Percentiles rank a stretch among this genome's conserved stretches.
phyloP scores from a whole-genome alignment of 192 early-diverging fungal genomes.

The Phlyctochytrium arcticum region DNA sequence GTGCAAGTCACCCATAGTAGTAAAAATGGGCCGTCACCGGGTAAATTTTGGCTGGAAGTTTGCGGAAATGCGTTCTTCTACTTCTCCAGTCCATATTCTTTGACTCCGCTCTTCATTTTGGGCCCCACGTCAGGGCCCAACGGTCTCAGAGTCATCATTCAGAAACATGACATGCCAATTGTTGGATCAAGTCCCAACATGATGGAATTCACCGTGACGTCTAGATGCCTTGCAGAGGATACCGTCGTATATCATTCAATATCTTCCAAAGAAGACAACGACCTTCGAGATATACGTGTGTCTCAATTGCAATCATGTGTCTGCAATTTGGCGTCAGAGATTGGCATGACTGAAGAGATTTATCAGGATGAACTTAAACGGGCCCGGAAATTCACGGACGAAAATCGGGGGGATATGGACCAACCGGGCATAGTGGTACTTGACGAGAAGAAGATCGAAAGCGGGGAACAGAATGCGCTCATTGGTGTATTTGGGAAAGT shows the following conservation, averaged over 20 bases:
- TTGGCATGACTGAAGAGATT: conserved; percentile 14
- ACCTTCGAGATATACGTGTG: not conserved
- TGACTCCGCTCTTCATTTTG: not conserved
- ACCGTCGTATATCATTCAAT: not conserved
- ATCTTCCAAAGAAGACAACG: not conserved
- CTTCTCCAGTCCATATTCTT: not conserved
- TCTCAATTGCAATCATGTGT: too few relatives aligned
- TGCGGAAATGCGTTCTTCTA: conserved; percentile 18
- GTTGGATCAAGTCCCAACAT: not conserved
- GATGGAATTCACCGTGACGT: too few relatives aligned
- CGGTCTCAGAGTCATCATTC: too few relatives aligned
- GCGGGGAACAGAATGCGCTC: conserved; percentile 20
- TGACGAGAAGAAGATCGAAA: conserved; percentile 18
- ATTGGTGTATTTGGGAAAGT: conserved; percentile 24
- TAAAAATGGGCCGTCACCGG: not conserved
- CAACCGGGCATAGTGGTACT: not conserved
- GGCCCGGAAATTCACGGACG: conserved; percentile 1
- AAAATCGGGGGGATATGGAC: not conserved
- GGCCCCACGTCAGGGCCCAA: too few relatives aligned
- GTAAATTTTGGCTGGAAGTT: not conserved
- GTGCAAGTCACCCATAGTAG: too few relatives aligned
- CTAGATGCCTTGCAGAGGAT: too few relatives aligned
- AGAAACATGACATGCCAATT: not conserved
- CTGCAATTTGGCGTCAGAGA: conserved; percentile 10
- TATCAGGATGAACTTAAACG: not conserved